Evolutionary conservation across 768 basidiomycete species (phyloP).

Genomic region (Stropharia rugosoannulata): DNA sequence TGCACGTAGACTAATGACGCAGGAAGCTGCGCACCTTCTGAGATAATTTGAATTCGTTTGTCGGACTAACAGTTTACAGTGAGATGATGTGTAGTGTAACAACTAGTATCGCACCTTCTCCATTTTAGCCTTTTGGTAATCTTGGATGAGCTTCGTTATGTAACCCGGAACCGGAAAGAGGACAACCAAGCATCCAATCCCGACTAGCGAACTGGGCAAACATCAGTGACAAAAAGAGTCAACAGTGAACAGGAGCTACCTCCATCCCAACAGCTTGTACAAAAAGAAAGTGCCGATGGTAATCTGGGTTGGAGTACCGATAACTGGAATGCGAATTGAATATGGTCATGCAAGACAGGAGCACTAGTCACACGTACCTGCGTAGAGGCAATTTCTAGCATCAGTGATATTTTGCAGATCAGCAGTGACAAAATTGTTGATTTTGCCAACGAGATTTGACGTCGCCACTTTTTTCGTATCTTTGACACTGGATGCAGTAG

Average conservation of each 20-base stretch:
- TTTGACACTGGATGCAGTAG: too few species aligned
- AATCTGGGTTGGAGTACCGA: conserved; percentile 14
- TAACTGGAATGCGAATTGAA: conserved; percentile 1
- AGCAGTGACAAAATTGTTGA: conserved; percentile 15
- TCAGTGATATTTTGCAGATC: conserved; percentile 13
- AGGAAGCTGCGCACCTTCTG: conserved; percentile 42
- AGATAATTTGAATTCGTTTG: conserved; percentile 58
- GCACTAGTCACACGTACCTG: conserved; percentile 1
- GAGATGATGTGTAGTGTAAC: background rate
- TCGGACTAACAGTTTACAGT: conserved; percentile 32
- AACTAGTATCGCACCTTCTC: conserved; percentile 28
- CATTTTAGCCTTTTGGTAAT: conserved; percentile 48
- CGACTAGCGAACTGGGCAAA: conserved; percentile 45
- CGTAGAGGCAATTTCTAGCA: conserved; percentile 8
- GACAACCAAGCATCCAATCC: conserved; percentile 49
- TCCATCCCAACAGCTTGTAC: conserved; percentile 19
- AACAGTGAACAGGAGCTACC: conserved; percentile 1
- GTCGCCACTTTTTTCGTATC: too few species aligned
- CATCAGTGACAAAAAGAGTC: too few species aligned
- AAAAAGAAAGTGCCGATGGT: conserved; percentile 13
- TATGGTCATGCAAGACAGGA: too few species aligned
- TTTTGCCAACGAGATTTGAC: too few species aligned
- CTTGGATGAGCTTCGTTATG: conserved; percentile 46
- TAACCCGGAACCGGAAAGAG: conserved; percentile 60
- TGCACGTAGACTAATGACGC: background rate